These are phyloP conservation scores for Backusella sp. DNA, from an alignment of 192 early-diverging fungal species.

Conservation along the genomic window DNA sequence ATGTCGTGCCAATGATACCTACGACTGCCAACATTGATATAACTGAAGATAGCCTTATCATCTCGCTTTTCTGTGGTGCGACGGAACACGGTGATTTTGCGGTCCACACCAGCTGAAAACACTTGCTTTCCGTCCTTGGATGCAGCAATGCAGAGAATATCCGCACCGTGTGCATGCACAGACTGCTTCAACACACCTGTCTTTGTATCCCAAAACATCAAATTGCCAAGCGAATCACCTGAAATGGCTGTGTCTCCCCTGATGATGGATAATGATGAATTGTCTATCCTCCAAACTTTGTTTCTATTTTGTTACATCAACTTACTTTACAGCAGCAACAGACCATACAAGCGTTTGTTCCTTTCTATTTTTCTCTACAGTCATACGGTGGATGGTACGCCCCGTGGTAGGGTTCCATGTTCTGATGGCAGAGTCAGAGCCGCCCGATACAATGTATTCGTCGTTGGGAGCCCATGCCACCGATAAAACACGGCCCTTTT, in stretches of 20 bases:
- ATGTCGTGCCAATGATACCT: constrained; percentile 96
- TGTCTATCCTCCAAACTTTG: too few relatives aligned
- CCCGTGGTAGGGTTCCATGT: constrained; percentile 62
- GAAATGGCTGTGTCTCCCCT: constrained; percentile 75
- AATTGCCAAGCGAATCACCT: constrained; percentile 89
- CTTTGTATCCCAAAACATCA: constrained; percentile 84
- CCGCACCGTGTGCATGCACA: constrained; percentile 77
- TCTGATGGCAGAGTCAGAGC: constrained; percentile 77
- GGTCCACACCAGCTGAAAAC: constrained; percentile 89
- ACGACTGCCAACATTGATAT: constrained; percentile 83
- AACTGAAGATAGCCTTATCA: constrained; percentile 43
- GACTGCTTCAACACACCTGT: constrained; percentile 68
- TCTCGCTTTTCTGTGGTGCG: constrained; percentile 45
- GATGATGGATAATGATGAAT: not conserved
- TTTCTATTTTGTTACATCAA: not conserved
- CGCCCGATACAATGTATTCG: constrained; percentile 74
- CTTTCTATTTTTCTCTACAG: constrained; percentile 64
- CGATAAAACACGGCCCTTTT: constrained; percentile 76
- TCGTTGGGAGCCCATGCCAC: constrained; percentile 81
- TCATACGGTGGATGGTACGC: constrained; percentile 64
- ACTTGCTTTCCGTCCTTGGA: constrained; percentile 66
- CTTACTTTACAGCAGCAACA: constrained; percentile 56
- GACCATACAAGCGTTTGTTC: constrained; percentile 92
- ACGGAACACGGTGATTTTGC: constrained; percentile 75
- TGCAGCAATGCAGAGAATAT: constrained; percentile 83